Percentiles rank a stretch among this genome's conserved stretches.
These are phyloP conservation scores for Amanita brunnescens DNA, from an alignment of 768 basidiomycete species.

Conservation along the genomic window DNA sequence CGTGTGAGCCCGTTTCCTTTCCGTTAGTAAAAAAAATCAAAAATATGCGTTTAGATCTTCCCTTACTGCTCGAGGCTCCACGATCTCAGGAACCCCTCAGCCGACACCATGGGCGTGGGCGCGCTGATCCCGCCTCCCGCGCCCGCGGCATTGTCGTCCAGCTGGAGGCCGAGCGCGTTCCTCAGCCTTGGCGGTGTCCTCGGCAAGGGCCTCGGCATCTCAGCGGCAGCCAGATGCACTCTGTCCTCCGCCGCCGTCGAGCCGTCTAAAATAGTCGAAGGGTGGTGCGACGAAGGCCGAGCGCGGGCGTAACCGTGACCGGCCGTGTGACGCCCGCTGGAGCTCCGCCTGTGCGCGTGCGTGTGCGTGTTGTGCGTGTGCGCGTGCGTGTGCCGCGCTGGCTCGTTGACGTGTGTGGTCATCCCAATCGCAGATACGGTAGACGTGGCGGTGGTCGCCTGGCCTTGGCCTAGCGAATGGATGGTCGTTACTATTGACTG, in stretches of 20 bases:
- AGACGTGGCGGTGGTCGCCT: not conserved
- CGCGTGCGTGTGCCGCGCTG: not conserved
- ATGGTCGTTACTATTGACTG: too few species aligned
- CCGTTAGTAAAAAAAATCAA: not conserved
- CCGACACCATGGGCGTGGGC: conserved; percentile 24
- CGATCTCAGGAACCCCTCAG: conserved; percentile 21
- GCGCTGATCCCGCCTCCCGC: conserved; percentile 19
- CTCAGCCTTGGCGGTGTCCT: conserved; percentile 6
- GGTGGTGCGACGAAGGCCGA: not conserved
- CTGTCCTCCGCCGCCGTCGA: conserved; percentile 1
- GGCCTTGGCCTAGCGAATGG: not conserved
- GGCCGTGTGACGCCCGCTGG: not conserved
- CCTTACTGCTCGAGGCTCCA: conserved; percentile 17
- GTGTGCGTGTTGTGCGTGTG: too few species aligned
- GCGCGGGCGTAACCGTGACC: not conserved
- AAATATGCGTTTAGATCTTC: too few species aligned
- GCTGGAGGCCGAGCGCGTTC: conserved; percentile 23
- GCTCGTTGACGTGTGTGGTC: not conserved
- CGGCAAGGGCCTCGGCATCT: conserved; percentile 6
- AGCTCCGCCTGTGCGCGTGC: not conserved
- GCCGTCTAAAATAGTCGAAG: not conserved
- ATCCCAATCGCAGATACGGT: not conserved
- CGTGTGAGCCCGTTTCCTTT: not conserved
- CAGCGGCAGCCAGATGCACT: conserved; percentile 1
- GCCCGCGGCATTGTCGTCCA: conserved; percentile 8